Evolutionary conservation across 306 rosid species (phyloP).

Genomic region (Astragalus membranaceus): DNA sequence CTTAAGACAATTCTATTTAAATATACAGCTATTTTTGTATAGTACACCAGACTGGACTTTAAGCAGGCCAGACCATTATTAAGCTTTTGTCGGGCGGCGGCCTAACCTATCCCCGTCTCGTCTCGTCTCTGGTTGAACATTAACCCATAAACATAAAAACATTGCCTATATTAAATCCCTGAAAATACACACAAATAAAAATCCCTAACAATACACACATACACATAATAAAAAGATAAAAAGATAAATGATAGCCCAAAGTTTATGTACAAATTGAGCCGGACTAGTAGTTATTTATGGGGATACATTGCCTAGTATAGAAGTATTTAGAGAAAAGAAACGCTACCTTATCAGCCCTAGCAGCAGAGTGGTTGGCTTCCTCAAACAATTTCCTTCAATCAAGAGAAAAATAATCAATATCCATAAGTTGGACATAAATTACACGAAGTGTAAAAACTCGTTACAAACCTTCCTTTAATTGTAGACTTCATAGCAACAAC

Average conservation of each 20-base stretch:
- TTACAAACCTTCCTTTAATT: slow-evolving; percentile 58
- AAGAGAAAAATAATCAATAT: background rate
- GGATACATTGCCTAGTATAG: background rate
- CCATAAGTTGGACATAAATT: background rate
- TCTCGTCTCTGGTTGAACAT: no score
- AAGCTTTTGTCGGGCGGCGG: no score
- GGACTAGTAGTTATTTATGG: background rate
- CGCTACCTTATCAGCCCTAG: slow-evolving; percentile 57
- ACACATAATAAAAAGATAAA: background rate
- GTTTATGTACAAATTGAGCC: background rate
- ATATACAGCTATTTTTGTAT: no score
- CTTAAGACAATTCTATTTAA: no score
- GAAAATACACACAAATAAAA: background rate
- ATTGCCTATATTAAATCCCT: no score
- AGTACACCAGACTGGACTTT: no score
- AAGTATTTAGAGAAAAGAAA: background rate
- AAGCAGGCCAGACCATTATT: no score
- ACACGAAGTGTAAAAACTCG: background rate
- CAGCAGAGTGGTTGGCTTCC: slow-evolving; percentile 30
- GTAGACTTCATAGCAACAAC: slow-evolving; percentile 17
- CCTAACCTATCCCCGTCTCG: no score
- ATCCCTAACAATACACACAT: background rate
- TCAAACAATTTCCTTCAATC: slow-evolving; percentile 68
- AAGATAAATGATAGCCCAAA: background rate
- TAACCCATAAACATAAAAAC: background rate